Evolutionary conservation across 2,329 filamentous ascomycete species (phyloP), one percentile per base, ranked within the genome.

Genomic region (Sarocladiaceae sp.): DNA sequence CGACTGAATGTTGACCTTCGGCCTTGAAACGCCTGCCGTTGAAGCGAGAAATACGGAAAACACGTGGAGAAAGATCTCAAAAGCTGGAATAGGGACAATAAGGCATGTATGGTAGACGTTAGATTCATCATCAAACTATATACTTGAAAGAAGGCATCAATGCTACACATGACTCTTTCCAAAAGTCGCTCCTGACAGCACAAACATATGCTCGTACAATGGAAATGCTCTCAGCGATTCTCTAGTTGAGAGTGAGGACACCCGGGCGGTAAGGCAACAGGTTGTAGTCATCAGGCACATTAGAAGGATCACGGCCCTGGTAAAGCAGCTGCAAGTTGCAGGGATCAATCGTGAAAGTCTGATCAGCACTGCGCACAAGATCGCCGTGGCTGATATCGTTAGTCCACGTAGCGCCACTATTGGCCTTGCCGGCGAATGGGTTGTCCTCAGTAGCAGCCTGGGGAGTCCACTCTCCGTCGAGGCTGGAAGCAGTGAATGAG

Each of bases 311-410:
- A 13, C 57, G 52, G 29, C 84, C 84, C 66, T 87, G 84, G 64
- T 84, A 87, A 26, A 87, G 72, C 37, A 86, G 59, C 69, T 84
- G 77, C 60, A 87, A 66, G 61, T 84, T 84, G 71, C 84, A 87
- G 1, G 82, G 71, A 59, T 86, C 79, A 53, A 87, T 62, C 0
- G 78, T 76, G 67, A 84, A 76, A 1, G 81, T 87, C 70, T 87
- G 77, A 59, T 87, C 83, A 2, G 75, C 62, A 53, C 56, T 71
- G 54, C 83, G 75, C 53, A 86, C 60, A 36, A 86, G 63, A 55
- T 87, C 84, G 31, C 84, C 84, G 59, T 86, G 82, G 61, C 78
- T 83, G 62, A 87, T 85, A 54, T 85, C 81, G 62, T 84, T 79
- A 44, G 82, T 84, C 83, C 83, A 87, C 17, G 73, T 74, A 1